A percentile compares a stretch with the other conserved stretches of the same genome.
Evolutionary conservation across 2,329 filamentous ascomycete genomes (phyloP).

Genomic region (Didymella sp.): DNA sequence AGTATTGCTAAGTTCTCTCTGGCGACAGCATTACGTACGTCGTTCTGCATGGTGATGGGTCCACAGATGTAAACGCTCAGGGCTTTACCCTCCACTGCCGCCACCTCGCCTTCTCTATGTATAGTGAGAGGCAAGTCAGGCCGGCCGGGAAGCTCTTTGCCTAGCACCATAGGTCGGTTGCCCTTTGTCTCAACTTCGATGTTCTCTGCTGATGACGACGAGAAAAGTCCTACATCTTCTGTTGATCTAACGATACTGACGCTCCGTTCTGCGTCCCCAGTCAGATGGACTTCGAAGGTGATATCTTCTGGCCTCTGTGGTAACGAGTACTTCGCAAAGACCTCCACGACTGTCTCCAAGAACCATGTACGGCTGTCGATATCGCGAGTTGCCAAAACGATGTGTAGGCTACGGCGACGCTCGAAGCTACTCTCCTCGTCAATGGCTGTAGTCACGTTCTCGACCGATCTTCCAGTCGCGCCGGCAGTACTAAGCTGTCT

Average conservation of each 20-base stretch:
- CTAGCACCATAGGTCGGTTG: neutral
- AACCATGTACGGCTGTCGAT: slow-evolving; percentile 3
- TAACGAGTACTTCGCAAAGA: neutral
- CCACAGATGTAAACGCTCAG: slow-evolving; percentile 54
- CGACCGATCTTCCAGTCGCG: fast-evolving
- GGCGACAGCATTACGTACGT: slow-evolving; percentile 58
- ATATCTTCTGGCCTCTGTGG: neutral
- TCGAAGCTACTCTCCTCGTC: neutral
- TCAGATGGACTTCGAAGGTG: slow-evolving; percentile 2
- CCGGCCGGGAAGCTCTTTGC: neutral
- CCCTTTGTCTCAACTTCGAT: neutral
- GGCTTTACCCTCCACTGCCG: slow-evolving; percentile 5
- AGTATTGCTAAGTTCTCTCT: slow-evolving; percentile 51
- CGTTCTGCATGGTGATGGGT: slow-evolving; percentile 56
- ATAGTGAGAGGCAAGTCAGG: neutral
- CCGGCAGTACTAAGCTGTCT: neutral
- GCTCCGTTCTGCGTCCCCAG: neutral
- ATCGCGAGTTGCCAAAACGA: slow-evolving; percentile 5
- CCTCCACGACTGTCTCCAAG: neutral
- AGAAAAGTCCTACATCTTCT: neutral
- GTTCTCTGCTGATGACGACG: neutral
- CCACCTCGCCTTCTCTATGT: neutral
- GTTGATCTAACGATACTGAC: neutral
- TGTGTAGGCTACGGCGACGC: neutral
- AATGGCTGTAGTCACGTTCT: neutral